Conservation (phyloP, 148 eudicot genomes). For the Arbutus unedo region DNA sequence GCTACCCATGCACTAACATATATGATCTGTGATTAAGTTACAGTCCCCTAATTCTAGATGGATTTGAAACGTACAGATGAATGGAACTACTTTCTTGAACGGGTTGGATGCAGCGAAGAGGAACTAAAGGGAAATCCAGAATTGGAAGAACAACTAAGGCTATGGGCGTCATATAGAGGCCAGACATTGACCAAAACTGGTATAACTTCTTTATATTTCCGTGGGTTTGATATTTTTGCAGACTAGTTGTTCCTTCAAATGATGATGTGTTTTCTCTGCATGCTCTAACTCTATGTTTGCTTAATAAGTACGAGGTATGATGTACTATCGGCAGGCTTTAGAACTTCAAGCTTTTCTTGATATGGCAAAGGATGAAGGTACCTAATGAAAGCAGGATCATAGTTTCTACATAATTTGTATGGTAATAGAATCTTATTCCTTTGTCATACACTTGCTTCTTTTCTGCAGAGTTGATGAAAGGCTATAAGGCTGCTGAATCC, state of each 20-base stretch:
- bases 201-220: constrained; percentile 16
- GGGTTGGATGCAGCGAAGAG: constrained; percentile 45
- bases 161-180: constrained; percentile 78
- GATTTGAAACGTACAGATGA: constrained; percentile 40
- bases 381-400: neutral
- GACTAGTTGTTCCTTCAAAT: neutral
- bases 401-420: neutral
- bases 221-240: neutral
- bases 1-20: neutral
- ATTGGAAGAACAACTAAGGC: constrained; percentile 50
- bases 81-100: constrained; percentile 62
- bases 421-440: neutral
- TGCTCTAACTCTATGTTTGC: constrained; percentile 14
- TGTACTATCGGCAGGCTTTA: constrained; percentile 70
- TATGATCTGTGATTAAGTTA: neutral
- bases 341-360: constrained; percentile 79
- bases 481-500: constrained; percentile 58
- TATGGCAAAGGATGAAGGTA: constrained; percentile 66
- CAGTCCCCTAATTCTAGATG: constrained; percentile 11
- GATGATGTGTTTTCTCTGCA: neutral
- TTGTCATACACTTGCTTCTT: neutral
- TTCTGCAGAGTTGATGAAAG: constrained; percentile 57
- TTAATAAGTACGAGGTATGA: constrained; percentile 65
- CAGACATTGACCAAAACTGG: constrained; percentile 72
- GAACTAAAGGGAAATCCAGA: constrained; percentile 39